A percentile compares a stretch with the other conserved stretches of the same genome.
These are phyloP conservation scores for Hypoxylon sp. DNA, from an alignment of 2,329 filamentous ascomycete species.

Conservation along the genomic window DNA sequence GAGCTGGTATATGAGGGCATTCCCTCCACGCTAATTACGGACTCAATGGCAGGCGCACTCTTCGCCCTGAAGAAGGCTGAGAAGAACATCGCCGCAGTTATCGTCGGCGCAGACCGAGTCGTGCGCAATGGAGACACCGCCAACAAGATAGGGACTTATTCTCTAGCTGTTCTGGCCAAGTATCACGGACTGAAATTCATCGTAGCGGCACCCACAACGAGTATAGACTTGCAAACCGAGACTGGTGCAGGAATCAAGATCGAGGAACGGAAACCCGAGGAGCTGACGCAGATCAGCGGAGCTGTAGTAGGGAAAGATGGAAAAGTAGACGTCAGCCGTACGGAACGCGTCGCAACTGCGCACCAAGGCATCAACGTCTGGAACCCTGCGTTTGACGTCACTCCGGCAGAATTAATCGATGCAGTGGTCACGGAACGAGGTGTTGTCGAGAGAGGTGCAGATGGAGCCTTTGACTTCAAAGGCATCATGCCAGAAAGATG, in stretches of 20 bases:
- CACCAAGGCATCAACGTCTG: conserved; percentile 85
- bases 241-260: conserved; percentile 88
- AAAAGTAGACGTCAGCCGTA: conserved; percentile 72
- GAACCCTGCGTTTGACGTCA: conserved; percentile 98
- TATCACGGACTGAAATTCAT: conserved; percentile 94
- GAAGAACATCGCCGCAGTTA: conserved; percentile 84
- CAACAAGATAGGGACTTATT: conserved; percentile 98
- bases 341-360: conserved; percentile 84
- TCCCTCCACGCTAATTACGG: conserved; percentile 90
- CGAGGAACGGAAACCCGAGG: conserved; percentile 84
- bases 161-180: conserved; percentile 88
- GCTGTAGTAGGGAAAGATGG: conserved; percentile 76
- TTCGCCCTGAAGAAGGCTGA: conserved; percentile 74
- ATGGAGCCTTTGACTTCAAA: conserved; percentile 78
- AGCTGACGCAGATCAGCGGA: conserved; percentile 88
- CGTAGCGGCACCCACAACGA: conserved; percentile 94
- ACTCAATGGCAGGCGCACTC: conserved; percentile 95
- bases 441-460: conserved; percentile 80
- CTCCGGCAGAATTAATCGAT: conserved; percentile 89
- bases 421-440: conserved; percentile 94
- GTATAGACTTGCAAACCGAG: conserved; percentile 86
- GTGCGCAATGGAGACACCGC: conserved; percentile 97
- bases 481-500: conserved; percentile 70
- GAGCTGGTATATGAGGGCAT: conserved; percentile 96
- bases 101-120: conserved; percentile 95